Evolutionary conservation across 768 basidiomycete species (phyloP), one percentile per base, ranked within the genome.

Genomic region (Lactarius psammicola): DNA sequence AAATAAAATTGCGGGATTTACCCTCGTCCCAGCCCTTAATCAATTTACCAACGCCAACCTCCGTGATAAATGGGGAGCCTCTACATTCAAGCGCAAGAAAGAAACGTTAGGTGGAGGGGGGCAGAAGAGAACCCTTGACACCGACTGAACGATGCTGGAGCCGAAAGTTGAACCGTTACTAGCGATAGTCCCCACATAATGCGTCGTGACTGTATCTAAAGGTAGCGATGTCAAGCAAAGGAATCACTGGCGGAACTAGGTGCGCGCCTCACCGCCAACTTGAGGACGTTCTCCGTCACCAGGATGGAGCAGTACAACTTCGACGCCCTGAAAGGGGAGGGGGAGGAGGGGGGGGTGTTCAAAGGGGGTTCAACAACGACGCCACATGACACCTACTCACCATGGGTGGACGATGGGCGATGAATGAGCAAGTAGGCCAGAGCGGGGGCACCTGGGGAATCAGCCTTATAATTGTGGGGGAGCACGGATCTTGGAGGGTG

Each of bases 21-120:
- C 92, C 92, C 76, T 93, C 90, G 72, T 94, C 92, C 92, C 92
- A 94, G 46, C 91, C 90, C 73, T 81, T 88, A 78, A 94, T 94
- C 53, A 94, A 91, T 72, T 87, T 87, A 3, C 90, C 89, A 26
- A 85, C 79, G 55, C 92, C 90, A 66, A 93, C 92, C 72, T 83
- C 72, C 4, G 89, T 91, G 69, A 75, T 70, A 74, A 94, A 92
- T 2, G 90, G 83, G 0, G 20, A 7, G 0, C 79, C 78, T 40
- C 91, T 91, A 74, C 51, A 30, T 28, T 46, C 38, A 20, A 56
- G 51, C 23, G 62, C 44, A 31, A 46, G 38, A 10, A 44, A 7
- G 40, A 31, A 17, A 33, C 51, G 51, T 31, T 28, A 36, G n/a
- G 30, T 49, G 38, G 30, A 36, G 59, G 20, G 34, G 59, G 61